These are phyloP conservation scores for Cladochytrium replicatum DNA, from an alignment of 192 early-diverging fungal species.

Conservation along the genomic window DNA sequence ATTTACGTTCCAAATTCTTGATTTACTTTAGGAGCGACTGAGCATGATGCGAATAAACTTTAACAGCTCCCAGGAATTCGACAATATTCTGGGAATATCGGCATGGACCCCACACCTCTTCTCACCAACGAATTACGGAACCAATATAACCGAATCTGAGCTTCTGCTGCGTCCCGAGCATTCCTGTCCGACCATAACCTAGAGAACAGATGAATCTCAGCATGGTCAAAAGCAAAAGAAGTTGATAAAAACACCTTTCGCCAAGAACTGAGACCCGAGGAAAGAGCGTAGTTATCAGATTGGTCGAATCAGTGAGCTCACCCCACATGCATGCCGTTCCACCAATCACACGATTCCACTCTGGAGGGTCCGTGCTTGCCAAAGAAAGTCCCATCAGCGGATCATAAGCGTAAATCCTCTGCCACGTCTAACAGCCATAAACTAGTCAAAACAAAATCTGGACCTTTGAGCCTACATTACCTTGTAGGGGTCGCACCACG, in stretches of 20 bases:
- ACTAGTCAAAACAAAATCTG: not conserved
- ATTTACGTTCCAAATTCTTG: too few relatives aligned
- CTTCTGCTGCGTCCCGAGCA: not conserved
- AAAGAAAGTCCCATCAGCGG: conserved; percentile 8
- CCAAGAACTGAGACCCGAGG: not conserved
- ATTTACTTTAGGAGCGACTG: too few relatives aligned
- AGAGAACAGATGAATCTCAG: not conserved
- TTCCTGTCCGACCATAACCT: not conserved
- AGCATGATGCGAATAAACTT: too few relatives aligned
- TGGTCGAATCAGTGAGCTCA: not conserved
- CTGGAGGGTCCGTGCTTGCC: too few relatives aligned
- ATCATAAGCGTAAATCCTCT: conserved; percentile 16
- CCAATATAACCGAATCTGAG: not conserved
- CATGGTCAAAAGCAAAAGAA: not conserved
- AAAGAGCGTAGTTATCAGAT: not conserved
- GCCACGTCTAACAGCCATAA: conserved; percentile 9
- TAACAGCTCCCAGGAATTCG: too few relatives aligned
- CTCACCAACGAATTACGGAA: not conserved
- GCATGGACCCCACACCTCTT: not conserved
- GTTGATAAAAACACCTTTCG: not conserved
- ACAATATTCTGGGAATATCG: not conserved
- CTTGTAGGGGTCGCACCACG: conserved; percentile 16
- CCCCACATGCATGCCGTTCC: not conserved
- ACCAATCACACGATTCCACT: too few relatives aligned
- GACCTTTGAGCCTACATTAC: not conserved